Evolutionary conservation across 768 basidiomycete genomes (phyloP).

Genomic region (Candolleomyces eurysporus): DNA sequence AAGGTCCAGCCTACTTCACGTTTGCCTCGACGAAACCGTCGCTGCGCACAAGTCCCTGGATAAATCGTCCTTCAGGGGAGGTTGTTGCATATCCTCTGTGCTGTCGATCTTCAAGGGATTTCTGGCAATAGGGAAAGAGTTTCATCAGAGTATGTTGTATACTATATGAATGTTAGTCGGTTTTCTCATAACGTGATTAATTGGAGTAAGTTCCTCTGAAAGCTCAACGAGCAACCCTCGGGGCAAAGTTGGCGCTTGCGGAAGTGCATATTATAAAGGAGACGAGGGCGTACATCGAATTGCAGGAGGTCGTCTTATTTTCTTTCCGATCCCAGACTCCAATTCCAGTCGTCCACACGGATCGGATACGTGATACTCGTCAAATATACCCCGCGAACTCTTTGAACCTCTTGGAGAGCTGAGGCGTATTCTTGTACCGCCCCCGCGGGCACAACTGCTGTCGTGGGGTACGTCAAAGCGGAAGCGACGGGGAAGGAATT

Average conservation of each 20-base stretch:
- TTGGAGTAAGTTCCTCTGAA: constrained; percentile 36
- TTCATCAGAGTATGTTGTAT: constrained; percentile 92
- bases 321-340: constrained; percentile 47
- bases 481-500: constrained; percentile 76
- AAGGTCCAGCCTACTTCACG: constrained; percentile 53
- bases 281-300: constrained; percentile 87
- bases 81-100: constrained; percentile 85
- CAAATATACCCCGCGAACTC: constrained; percentile 89
- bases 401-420: constrained; percentile 77
- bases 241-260: constrained; percentile 90
- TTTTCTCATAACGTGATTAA: no score
- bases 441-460: constrained; percentile 89
- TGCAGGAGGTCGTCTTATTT: constrained; percentile 63
- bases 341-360: constrained; percentile 18
- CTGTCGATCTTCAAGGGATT: constrained; percentile 58
- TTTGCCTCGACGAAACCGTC: constrained; percentile 45
- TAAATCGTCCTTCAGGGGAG: constrained; percentile 85
- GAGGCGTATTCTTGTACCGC: constrained; percentile 70
- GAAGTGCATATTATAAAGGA: constrained; percentile 96
- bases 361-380: constrained; percentile 85
- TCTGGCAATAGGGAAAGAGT: constrained; percentile 55
- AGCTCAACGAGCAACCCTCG: constrained; percentile 42
- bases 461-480: constrained; percentile 79
- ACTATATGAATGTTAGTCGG: constrained; percentile 96
- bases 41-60: constrained; percentile 79